Evolutionary conservation across 768 basidiomycete species (phyloP).

Genomic region (Lactifluus subvellereus): DNA sequence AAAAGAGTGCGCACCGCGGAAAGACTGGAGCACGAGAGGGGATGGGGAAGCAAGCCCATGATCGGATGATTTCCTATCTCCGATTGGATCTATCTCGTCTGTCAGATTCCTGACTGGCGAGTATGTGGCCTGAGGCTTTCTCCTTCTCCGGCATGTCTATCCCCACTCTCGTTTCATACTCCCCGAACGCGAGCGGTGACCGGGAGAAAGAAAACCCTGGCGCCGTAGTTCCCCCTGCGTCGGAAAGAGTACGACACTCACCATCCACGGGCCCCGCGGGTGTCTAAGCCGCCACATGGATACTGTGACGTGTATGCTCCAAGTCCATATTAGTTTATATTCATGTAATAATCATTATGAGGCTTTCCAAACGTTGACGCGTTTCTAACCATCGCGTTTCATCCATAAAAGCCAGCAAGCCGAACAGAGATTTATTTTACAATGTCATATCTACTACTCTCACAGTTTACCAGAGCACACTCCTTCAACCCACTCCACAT

Average conservation of each 20-base stretch:
- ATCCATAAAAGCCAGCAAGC: background rate
- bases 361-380: background rate
- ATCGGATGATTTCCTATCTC: background rate
- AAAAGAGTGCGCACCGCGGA: background rate
- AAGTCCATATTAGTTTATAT: background rate
- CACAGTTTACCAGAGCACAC: constrained; percentile 63
- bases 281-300: background rate
- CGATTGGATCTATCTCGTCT: background rate
- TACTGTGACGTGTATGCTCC: no score
- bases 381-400: background rate
- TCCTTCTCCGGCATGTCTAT: no score
- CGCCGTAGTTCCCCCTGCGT: background rate
- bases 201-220: no score
- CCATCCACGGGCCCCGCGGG: background rate
- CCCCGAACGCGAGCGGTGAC: no score
- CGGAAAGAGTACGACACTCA: background rate
- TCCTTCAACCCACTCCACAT: constrained; percentile 74
- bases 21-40: background rate
- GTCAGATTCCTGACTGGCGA: background rate
- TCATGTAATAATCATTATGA: no score
- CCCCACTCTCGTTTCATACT: no score
- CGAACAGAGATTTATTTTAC: background rate
- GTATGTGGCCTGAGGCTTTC: background rate
- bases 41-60: background rate
- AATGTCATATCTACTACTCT: background rate